Base-by-base conservation (phyloP, 2,329 filamentous ascomycete species). In the Aspergillus sp. region DNA sequence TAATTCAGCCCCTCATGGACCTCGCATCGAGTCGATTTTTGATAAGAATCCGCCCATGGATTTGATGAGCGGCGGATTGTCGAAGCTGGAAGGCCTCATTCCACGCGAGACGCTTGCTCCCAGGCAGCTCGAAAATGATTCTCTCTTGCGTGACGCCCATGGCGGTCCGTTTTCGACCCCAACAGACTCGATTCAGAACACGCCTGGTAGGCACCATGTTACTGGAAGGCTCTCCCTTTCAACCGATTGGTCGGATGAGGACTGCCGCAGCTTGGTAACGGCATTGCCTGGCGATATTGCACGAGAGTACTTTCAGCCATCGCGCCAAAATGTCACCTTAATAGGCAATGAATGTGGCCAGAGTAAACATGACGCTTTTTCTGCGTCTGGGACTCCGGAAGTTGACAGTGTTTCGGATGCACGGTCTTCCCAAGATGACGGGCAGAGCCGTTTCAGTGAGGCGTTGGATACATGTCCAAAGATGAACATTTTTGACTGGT, bases 401-500 rank as follows among this genome's bases (percentile, higher is more conserved):
- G 29, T 26, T 15, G 17, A 33, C 26, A 28, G 32, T 8, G 26
- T 31, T 29, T 37, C 29, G 24, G 34, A 34, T 25, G 34, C 26
- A 4, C 12, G 26, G 2, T 34, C 43, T 15, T 22, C 28, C 8
- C 35, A 35, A 8, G 35, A 43, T 14, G 44, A 47, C 15, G 39
- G 32, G 4, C 37, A 15, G 26, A 41, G 34, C 8, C 17, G 41
- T 4, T 26, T 24, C 8, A 34, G 24, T 13, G 40, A 49, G 42
- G 48, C 30, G 54, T 58, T 22, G 43, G 58, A 46, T 39, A 49
- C 41, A 59, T 69, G 60, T 37, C 59, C 58, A 28, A 69, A 65
- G 47, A 67, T 67, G 49, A 76, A 64, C 48, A 68, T 78, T 10
- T 80, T 79, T 49, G 75, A 80, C 50, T 78, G 73, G 72, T 77